Evolutionary conservation across 2,329 filamentous ascomycete species (phyloP).

Genomic region (Thyridium curvatum): DNA sequence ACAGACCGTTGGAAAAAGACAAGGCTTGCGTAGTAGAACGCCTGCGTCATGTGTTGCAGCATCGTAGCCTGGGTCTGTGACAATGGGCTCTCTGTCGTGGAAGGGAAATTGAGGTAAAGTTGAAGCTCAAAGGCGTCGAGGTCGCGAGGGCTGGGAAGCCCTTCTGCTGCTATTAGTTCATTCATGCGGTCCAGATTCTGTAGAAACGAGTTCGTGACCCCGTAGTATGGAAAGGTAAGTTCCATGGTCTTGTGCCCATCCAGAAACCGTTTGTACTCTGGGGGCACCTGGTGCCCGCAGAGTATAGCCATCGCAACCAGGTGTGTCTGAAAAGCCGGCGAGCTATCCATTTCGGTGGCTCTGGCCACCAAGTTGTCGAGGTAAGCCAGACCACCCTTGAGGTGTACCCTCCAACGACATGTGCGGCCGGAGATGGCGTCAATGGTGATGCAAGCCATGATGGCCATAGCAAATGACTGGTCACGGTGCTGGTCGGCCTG

Average conservation of each 20-base stretch:
- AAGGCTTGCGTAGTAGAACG: slow-evolving; percentile 27
- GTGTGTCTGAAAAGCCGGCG: slow-evolving; percentile 12
- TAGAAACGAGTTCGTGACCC: slow-evolving; percentile 11
- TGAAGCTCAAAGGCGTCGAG: slow-evolving; percentile 23
- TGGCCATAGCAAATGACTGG: slow-evolving; percentile 32
- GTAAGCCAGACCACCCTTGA: slow-evolving; percentile 15
- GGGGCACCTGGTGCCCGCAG: slow-evolving; percentile 11
- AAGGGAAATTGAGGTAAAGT: slow-evolving; percentile 17
- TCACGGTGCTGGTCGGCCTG: slow-evolving; percentile 12
- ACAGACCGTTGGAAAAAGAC: slow-evolving; percentile 26
- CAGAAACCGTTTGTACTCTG: slow-evolving; percentile 11
- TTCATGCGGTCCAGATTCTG: slow-evolving; percentile 12
- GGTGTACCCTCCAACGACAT: slow-evolving; percentile 14
- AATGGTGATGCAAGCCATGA: slow-evolving; percentile 26
- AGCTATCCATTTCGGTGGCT: slow-evolving; percentile 6
- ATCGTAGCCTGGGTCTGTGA: slow-evolving; percentile 17
- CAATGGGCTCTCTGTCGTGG: slow-evolving; percentile 10
- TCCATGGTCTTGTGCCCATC: slow-evolving; percentile 6
- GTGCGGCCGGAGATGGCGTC: slow-evolving; percentile 17
- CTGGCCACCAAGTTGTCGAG: slow-evolving; percentile 8
- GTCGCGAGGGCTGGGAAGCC: slow-evolving; percentile 6
- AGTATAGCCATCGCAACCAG: slow-evolving; percentile 16
- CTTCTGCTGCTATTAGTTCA: slow-evolving; percentile 6
- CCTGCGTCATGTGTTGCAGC: slow-evolving; percentile 14
- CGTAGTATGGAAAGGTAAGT: slow-evolving; percentile 15